A percentile compares a stretch with the other conserved stretches of the same genome.
phyloP scores from a whole-genome alignment of 306 rosid genomes.

The Rosa lucieae region DNA sequence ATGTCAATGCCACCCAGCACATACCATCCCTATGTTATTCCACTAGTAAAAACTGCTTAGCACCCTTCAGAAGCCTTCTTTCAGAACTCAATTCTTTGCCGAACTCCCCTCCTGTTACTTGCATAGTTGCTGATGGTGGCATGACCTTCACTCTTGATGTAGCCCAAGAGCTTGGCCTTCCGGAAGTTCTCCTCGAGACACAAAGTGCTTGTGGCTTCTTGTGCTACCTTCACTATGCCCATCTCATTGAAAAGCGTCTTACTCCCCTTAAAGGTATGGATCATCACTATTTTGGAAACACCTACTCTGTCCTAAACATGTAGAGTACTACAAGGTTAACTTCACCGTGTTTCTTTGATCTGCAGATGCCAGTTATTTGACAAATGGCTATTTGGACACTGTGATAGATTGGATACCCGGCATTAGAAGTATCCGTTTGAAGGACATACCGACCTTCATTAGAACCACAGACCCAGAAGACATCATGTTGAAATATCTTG shows the following conservation, averaged over 20 bases:
- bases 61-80: constrained; percentile 26
- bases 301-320: background rate
- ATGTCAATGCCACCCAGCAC: constrained; percentile 25
- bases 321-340: background rate
- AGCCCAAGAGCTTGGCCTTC: constrained; percentile 35
- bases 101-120: constrained; percentile 16
- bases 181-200: constrained; percentile 32
- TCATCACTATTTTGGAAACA: background rate
- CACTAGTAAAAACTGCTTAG: background rate
- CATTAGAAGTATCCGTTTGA: constrained; percentile 43
- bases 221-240: constrained; percentile 22
- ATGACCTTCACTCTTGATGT: constrained; percentile 39
- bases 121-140: constrained; percentile 35
- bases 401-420: constrained; percentile 59
- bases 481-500: background rate
- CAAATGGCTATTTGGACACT: constrained; percentile 50
- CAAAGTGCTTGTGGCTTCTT: constrained; percentile 37
- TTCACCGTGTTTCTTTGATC: background rate
- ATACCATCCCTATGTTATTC: background rate
- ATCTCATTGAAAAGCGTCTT: constrained; percentile 18
- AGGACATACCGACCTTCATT: constrained; percentile 52
- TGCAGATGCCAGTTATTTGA: constrained; percentile 42
- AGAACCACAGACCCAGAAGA: constrained; percentile 58
- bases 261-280: constrained; percentile 38
- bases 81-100: constrained; percentile 20